These are phyloP conservation scores for Mesembryanthemum crystallinum DNA, from an alignment of 148 eudicot genomes.

Conservation along the genomic window DNA sequence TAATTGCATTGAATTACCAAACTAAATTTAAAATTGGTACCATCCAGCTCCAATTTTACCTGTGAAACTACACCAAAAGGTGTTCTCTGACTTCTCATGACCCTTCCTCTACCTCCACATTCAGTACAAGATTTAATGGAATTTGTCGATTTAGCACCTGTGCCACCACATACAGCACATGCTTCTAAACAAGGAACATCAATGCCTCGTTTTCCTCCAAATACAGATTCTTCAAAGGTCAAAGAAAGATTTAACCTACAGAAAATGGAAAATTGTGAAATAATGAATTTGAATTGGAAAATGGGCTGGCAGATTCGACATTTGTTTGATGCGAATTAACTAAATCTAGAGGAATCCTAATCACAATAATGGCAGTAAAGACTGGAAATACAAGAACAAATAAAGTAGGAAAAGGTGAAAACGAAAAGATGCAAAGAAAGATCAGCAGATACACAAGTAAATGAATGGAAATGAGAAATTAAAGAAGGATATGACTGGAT, in stretches of 20 bases:
- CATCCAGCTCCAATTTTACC: slow-evolving; percentile 39
- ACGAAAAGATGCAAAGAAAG: too few species aligned
- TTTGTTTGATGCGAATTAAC: too few species aligned
- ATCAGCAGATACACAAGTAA: too few species aligned
- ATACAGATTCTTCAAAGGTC: slow-evolving; percentile 86
- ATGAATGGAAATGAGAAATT: too few species aligned
- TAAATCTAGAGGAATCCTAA: too few species aligned
- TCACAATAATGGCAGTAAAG: too few species aligned
- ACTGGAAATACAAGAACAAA: too few species aligned
- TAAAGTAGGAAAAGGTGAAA: too few species aligned
- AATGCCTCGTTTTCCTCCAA: slow-evolving; percentile 60
- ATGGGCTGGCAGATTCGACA: neutral
- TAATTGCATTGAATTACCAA: neutral
- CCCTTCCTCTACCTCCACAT: slow-evolving; percentile 87
- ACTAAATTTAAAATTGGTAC: neutral
- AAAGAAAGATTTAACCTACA: slow-evolving; percentile 61
- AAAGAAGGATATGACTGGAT: too few species aligned
- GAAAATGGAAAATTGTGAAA: neutral
- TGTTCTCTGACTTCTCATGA: slow-evolving; percentile 68
- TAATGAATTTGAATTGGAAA: neutral
- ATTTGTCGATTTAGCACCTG: slow-evolving; percentile 75
- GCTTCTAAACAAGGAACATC: slow-evolving; percentile 62
- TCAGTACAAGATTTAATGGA: slow-evolving; percentile 49
- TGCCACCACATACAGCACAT: slow-evolving; percentile 71
- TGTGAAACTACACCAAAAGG: slow-evolving; percentile 91